Evolutionary conservation across 2,329 filamentous ascomycete genomes (phyloP).

Genomic region (Sporothrix luriei): DNA sequence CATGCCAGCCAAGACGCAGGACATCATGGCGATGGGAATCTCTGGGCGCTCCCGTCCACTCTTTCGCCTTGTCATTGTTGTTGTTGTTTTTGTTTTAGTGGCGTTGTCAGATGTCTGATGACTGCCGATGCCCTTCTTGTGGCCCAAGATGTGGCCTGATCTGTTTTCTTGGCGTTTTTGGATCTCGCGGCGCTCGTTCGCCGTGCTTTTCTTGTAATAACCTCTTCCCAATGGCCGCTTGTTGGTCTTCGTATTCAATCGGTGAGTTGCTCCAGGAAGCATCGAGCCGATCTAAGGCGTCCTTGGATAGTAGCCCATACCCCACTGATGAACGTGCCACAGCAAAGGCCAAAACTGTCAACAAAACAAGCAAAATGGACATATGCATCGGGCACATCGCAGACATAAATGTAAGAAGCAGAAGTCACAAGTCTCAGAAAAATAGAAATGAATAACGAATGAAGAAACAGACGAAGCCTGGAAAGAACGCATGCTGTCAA

Average conservation of each 20-base stretch:
- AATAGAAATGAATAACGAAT: neutral
- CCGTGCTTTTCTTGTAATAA: neutral
- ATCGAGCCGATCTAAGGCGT: no score
- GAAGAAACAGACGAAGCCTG: neutral
- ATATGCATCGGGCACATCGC: neutral
- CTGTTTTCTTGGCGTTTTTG: neutral
- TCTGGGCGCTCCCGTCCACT: no score
- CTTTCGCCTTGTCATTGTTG: no score
- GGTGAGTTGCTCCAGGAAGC: neutral
- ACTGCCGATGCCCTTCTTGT: neutral
- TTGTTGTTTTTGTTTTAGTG: neutral
- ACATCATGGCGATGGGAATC: neutral
- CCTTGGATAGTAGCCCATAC: no score
- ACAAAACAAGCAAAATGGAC: no score
- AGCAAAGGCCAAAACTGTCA: no score
- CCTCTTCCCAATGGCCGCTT: neutral
- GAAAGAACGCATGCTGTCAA: neutral
- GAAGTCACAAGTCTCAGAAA: neutral
- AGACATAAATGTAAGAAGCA: neutral
- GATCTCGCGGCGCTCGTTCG: neutral
- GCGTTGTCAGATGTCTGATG: neutral
- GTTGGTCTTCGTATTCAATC: neutral
- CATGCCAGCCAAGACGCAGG: conserved; percentile 1
- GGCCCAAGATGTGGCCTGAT: neutral
- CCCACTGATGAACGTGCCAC: no score